Evolutionary conservation across 2,329 filamentous ascomycete genomes (phyloP), one percentile per base, ranked within the genome.

Genomic region (Nemania sp.): DNA sequence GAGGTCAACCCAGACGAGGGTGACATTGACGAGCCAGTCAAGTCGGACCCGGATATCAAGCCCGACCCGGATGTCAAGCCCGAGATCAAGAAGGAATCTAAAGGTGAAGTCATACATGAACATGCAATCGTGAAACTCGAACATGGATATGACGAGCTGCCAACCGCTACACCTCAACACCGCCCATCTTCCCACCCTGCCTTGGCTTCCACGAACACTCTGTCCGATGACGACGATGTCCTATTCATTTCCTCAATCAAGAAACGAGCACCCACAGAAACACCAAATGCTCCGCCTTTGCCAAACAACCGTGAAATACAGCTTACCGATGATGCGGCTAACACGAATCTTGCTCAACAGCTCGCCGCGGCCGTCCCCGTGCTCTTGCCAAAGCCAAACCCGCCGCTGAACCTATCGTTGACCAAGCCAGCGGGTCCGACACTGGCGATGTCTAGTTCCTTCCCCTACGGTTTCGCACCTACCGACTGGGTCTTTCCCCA

Each of bases 81-180:
- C n/a, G n/a, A n/a, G n/a, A n/a, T n/a, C n/a, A n/a, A n/a, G n/a
- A n/a, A n/a, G n/a, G n/a, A n/a, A n/a, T n/a, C n/a, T n/a, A n/a
- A 69, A 67, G 63, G 64, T 67, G 68, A 70, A 67, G 61, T 70
- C 23, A 70, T 69, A 65, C 46, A 57, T 54, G 68, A 70, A 68
- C 65, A 68, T 64, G 61, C 59, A 47, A 62, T 58, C 41, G 63
- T 70, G 62, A 70, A 70, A 58, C 44, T 57, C 54, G 68, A 70
- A 57, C 59, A 57, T 39, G 47, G 56, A 49, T 63, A 61, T 59
- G 52, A 52, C 43, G 50, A 52, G 41, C 42, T 28, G 44, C 47
- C 59, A 37, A 52, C 33, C 37, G 28, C 52, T 15, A 23, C 30
- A 31, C 47, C 51, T 24, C 42, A 54, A 14, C 45, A 57, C 19